Percentiles rank a stretch among this genome's conserved stretches.
Evolutionary conservation across 2,329 filamentous ascomycete genomes (phyloP).

Genomic region (Biscogniauxia mediterranea): DNA sequence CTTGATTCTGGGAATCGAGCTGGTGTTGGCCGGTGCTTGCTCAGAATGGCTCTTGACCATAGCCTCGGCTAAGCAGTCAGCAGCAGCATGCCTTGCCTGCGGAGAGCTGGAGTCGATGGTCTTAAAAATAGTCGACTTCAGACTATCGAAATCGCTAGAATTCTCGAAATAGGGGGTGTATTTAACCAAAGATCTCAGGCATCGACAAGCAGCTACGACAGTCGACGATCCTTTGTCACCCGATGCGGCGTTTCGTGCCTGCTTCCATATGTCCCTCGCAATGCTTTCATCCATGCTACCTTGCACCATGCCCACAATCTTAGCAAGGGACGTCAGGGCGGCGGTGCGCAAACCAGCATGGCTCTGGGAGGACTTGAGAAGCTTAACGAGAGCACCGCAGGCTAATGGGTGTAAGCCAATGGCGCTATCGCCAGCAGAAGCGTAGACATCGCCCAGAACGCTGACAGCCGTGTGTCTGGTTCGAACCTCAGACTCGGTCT

Average conservation of each 20-base stretch:
- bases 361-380: conserved; percentile 74
- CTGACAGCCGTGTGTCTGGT: conserved; percentile 84
- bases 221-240: conserved; percentile 82
- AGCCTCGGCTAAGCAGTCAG: conserved; percentile 79
- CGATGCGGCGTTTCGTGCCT: conserved; percentile 71
- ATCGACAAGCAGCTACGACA: conserved; percentile 74
- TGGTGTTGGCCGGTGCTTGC: conserved; percentile 39
- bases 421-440: conserved; percentile 88
- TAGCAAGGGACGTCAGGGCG: conserved; percentile 71
- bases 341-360: conserved; percentile 81
- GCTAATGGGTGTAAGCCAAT: conserved; percentile 77
- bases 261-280: conserved; percentile 92
- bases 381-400: conserved; percentile 69
- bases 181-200: conserved; percentile 70
- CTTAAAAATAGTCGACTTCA: conserved; percentile 82
- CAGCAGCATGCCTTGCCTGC: conserved; percentile 79
- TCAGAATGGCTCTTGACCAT: conserved; percentile 79
- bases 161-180: conserved; percentile 83
- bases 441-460: conserved; percentile 86
- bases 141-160: conserved; percentile 82
- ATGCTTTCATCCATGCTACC: conserved; percentile 78
- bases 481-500: conserved; percentile 71
- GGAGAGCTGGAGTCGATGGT: conserved; percentile 75
- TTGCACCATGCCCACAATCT: conserved; percentile 73
- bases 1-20: conserved; percentile 56